A percentile compares a stretch with the other conserved stretches of the same genome.
Evolutionary conservation across 1,284 basidiomycete genomes (phyloP).

Genomic region (Wolfiporia cocos): DNA sequence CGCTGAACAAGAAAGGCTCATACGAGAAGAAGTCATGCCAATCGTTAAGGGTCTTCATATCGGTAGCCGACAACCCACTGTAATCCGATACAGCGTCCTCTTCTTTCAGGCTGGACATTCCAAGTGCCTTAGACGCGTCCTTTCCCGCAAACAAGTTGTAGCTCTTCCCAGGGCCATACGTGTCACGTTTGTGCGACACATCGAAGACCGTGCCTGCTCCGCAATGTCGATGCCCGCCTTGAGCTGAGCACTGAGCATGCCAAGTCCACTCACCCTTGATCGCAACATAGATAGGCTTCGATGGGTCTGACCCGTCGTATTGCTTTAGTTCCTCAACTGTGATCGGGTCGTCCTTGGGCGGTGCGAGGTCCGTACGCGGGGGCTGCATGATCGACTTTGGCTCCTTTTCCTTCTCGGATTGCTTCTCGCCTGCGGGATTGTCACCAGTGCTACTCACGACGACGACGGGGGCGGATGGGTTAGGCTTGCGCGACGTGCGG

Average conservation of each 20-base stretch:
- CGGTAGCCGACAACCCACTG: conserved; percentile 66
- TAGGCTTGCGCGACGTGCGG: no score
- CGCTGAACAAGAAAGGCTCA: conserved; percentile 25
- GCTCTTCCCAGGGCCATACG: conserved; percentile 70
- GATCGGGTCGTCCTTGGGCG: conserved; percentile 76
- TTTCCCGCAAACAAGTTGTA: conserved; percentile 84
- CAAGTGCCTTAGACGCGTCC: conserved; percentile 81
- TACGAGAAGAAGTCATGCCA: conserved; percentile 82
- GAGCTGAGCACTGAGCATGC: background rate
- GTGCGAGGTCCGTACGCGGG: conserved; percentile 51
- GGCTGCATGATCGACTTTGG: conserved; percentile 69
- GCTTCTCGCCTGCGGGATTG: conserved; percentile 1
- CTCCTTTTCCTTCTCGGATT: conserved; percentile 24
- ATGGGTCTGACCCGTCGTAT: conserved; percentile 62
- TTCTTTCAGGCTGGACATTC: conserved; percentile 80
- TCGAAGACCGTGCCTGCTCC: conserved; percentile 74
- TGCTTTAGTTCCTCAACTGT: conserved; percentile 61
- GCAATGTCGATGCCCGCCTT: background rate
- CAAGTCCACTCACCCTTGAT: conserved; percentile 64
- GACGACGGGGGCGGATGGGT: conserved; percentile 11
- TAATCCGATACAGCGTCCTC: conserved; percentile 92
- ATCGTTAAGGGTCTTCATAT: conserved; percentile 83
- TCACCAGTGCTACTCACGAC: background rate
- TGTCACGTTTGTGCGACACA: conserved; percentile 74
- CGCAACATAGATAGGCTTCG: conserved; percentile 78